Conservation (phyloP, 352 stramenopile species). For the Aphanomyces euteiches region DNA sequence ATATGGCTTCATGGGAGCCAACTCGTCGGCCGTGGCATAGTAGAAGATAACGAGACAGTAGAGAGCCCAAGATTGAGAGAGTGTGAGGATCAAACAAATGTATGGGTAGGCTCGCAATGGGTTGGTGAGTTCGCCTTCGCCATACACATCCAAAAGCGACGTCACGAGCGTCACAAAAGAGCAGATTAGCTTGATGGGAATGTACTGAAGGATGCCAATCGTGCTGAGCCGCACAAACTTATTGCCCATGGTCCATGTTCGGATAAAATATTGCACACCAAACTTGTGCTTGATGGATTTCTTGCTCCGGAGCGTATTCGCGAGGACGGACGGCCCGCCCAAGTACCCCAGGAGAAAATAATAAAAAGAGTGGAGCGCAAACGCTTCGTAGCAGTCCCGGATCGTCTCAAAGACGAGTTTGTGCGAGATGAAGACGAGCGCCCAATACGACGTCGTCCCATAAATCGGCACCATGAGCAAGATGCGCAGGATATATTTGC, state of each 20-base stretch:
- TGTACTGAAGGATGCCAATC: conserved; percentile 91
- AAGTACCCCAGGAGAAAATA: conserved; percentile 90
- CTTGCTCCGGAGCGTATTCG: conserved; percentile 82
- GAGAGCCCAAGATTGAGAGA: conserved; percentile 89
- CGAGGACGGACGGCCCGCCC: conserved; percentile 74
- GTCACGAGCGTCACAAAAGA: conserved; percentile 85
- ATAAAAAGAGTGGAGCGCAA: conserved; percentile 92
- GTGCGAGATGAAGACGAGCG: conserved; percentile 85
- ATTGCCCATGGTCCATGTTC: conserved; percentile 87
- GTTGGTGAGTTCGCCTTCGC: conserved; percentile 85
- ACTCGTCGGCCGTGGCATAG: conserved; percentile 84
- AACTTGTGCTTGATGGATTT: conserved; percentile 79
- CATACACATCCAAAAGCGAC: conserved; percentile 82
- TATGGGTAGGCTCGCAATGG: conserved; percentile 82
- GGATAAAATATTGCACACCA: conserved; percentile 68
- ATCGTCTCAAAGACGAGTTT: conserved; percentile 88
- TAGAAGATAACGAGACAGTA: conserved; percentile 95
- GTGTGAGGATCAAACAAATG: conserved; percentile 86
- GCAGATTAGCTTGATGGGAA: conserved; percentile 85
- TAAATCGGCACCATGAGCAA: conserved; percentile 94
- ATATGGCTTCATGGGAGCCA: conserved; percentile 85
- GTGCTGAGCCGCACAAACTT: conserved; percentile 92
- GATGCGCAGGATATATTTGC: conserved; percentile 92
- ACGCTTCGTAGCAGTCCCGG: conserved; percentile 91
- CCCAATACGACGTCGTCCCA: conserved; percentile 86